Conservation (phyloP, 352 stramenopile species). For the Phytophthora parvispora region DNA sequence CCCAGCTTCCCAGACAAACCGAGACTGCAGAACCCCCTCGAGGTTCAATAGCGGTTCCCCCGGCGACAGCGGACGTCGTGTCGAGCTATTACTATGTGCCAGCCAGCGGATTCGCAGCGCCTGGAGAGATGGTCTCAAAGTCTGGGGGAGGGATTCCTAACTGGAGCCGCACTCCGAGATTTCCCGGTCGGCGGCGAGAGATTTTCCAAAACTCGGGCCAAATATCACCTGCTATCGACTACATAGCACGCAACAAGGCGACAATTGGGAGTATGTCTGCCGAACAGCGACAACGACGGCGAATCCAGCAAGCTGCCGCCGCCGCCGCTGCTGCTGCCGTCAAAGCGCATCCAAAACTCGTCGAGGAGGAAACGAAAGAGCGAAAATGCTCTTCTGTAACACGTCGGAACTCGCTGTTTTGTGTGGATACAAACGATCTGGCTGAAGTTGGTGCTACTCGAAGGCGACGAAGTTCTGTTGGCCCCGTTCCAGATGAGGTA, state of each 20-base stretch:
- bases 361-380: background rate
- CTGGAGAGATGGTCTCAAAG: conserved; percentile 13
- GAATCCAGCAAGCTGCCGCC: conserved; percentile 7
- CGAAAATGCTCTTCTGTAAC: conserved; percentile 15
- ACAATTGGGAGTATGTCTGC: conserved; percentile 33
- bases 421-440: background rate
- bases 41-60: conserved; percentile 13
- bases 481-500: background rate
- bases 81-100: conserved; percentile 75
- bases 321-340: too few relatives aligned
- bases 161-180: conserved; percentile 56
- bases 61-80: conserved; percentile 54
- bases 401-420: conserved; percentile 49
- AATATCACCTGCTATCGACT: conserved; percentile 22
- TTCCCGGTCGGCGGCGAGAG: conserved; percentile 26
- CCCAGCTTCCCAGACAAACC: conserved; percentile 53
- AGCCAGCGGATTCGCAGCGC: conserved; percentile 42
- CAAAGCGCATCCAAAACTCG: background rate
- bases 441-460: background rate
- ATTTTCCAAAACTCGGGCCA: conserved; percentile 12
- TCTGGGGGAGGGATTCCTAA: conserved; percentile 40
- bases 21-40: conserved; percentile 36
- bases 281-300: conserved; percentile 29
- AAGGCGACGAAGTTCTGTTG: conserved; percentile 1
- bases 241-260: conserved; percentile 45